phyloP scores from a whole-genome alignment of 1,284 basidiomycete genomes.

The Rhizoctonia solani region DNA sequence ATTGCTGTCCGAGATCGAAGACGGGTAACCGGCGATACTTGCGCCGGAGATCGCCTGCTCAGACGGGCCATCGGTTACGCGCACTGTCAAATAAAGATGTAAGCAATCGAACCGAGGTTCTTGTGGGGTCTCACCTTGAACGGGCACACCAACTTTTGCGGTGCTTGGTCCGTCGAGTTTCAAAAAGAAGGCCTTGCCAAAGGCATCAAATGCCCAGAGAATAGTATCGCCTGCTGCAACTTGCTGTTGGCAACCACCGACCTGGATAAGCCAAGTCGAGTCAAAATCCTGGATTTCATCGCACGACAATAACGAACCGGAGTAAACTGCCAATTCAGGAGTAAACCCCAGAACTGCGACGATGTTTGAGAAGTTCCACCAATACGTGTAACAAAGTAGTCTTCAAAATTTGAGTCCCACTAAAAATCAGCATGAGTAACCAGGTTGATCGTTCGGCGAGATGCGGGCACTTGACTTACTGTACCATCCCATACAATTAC shows the following conservation, averaged over 20 bases:
- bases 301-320: not conserved
- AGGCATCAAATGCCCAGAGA: slow-evolving; percentile 18
- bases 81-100: not conserved
- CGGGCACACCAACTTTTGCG: slow-evolving; percentile 11
- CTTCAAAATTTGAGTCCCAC: slow-evolving; percentile 6
- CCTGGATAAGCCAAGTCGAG: not conserved
- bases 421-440: not conserved
- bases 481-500: slow-evolving; percentile 1
- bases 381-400: slow-evolving; percentile 20
- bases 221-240: not conserved
- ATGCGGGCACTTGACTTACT: not conserved
- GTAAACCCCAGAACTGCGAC: slow-evolving; percentile 11
- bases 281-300: not conserved
- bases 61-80: slow-evolving; percentile 5
- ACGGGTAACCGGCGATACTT: slow-evolving; percentile 5
- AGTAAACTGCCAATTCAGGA: slow-evolving; percentile 13
- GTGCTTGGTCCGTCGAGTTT: slow-evolving; percentile 18
- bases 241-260: slow-evolving; percentile 21
- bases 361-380: not conserved
- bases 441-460: too few species aligned
- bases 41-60: not conserved
- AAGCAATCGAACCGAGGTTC: not conserved
- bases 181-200: not conserved
- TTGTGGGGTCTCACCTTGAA: not conserved
- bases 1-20: not conserved